Conservation (phyloP, 2,329 filamentous ascomycete genomes). For the Aureobasidium sp. region DNA sequence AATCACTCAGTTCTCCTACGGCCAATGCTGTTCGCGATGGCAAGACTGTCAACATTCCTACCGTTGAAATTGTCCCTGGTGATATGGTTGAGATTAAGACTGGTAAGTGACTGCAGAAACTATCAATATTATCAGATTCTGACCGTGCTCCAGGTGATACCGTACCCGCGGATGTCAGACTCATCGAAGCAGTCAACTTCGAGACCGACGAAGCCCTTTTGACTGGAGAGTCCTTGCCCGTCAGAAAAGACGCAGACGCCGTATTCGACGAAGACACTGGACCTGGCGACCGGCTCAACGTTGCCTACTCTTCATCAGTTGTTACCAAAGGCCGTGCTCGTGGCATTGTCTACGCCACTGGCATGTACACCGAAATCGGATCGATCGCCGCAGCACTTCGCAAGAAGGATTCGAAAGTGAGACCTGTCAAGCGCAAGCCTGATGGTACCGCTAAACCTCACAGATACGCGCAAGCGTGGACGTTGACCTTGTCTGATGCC, state of each 20-base stretch:
- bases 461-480: slow-evolving; percentile 41
- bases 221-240: slow-evolving; percentile 59
- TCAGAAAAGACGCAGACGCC: slow-evolving; percentile 25
- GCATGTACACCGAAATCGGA: slow-evolving; percentile 61
- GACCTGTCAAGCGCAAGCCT: slow-evolving; percentile 34
- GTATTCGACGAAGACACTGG: slow-evolving; percentile 35
- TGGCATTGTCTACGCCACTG: slow-evolving; percentile 53
- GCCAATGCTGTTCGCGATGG: slow-evolving; percentile 42
- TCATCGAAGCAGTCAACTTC: slow-evolving; percentile 52
- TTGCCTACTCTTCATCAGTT: slow-evolving; percentile 57
- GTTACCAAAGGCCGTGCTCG: slow-evolving; percentile 56
- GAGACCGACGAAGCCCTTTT: slow-evolving; percentile 61
- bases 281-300: slow-evolving; percentile 56
- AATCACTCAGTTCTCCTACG: slow-evolving; percentile 41
- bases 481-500: slow-evolving; percentile 49
- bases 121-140: background rate
- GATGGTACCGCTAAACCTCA: slow-evolving; percentile 29
- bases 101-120: slow-evolving; percentile 21
- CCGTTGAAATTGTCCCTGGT: slow-evolving; percentile 40
- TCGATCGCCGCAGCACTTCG: slow-evolving; percentile 59
- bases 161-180: slow-evolving; percentile 43
- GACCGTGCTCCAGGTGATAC: slow-evolving; percentile 22
- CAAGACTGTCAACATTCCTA: slow-evolving; percentile 33
- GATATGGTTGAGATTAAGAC: slow-evolving; percentile 42
- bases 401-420: slow-evolving; percentile 36